Conservation (phyloP, 1,284 basidiomycete genomes). For the Pascua sp. region DNA sequence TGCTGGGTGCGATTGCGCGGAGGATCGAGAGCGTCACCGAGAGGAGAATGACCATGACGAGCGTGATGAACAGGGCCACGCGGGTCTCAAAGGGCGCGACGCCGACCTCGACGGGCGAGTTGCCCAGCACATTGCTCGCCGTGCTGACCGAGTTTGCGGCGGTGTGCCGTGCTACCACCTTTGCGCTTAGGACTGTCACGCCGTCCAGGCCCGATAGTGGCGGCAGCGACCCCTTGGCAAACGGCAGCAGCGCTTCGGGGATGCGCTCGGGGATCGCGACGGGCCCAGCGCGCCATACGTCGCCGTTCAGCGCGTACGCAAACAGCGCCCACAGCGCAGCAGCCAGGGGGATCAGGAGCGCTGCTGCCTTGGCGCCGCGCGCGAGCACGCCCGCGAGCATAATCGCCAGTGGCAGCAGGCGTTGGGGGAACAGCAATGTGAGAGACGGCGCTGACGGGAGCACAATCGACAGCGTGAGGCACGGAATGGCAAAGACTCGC, state of each 20-base stretch:
- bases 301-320: constrained; percentile 19
- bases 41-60: constrained; percentile 18
- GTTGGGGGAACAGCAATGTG: constrained; percentile 14
- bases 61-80: constrained; percentile 16
- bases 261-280: background rate
- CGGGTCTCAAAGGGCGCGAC: constrained; percentile 22
- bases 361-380: constrained; percentile 17
- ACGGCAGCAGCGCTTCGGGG: background rate
- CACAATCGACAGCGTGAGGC: constrained; percentile 15
- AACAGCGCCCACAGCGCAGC: constrained; percentile 14
- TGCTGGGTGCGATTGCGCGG: constrained; percentile 18
- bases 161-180: no score
- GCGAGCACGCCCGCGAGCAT: constrained; percentile 19
- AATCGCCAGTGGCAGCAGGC: constrained; percentile 16
- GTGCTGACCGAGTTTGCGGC: background rate
- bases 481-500: constrained; percentile 13
- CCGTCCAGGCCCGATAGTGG: background rate
- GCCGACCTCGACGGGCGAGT: constrained; percentile 15
- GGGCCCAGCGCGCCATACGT: constrained; percentile 13
- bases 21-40: constrained; percentile 15
- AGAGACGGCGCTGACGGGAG: constrained; percentile 13
- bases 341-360: constrained; percentile 17
- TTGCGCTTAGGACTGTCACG: background rate
- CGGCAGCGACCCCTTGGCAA: background rate
- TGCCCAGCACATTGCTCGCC: background rate